Evolutionary conservation across 306 rosid species (phyloP), one percentile per base, ranked within the genome.

Genomic region (Sesbania bispinosa): DNA sequence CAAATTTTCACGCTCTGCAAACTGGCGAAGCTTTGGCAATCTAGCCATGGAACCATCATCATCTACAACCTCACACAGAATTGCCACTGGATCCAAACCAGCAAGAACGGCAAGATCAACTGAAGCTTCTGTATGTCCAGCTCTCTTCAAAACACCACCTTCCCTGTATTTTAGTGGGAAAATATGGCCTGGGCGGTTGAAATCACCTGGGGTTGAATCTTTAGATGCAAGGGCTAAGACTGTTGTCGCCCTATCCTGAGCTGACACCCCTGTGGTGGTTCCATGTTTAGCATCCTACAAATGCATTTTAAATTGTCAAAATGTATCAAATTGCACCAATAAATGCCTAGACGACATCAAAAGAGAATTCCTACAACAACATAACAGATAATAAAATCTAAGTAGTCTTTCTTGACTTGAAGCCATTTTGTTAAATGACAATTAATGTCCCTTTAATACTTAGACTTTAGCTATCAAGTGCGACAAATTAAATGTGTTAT

Each of bases 11-110:
- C 48, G 76, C 83, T 58, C 55, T 10, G 91, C 97, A 64, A 94
- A 91, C 68, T 86, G 62, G 19, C 91, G 93, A 85, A 94, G 99
- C 80, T 84, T 87, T 8, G 97, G 96, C 69, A 94, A 71, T 65
- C 99, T 87, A 69, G 99, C 99, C 99, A 94, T 91, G 80, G 97
- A 91, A 82, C 97, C 99, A 33, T 94, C 99, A 63, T 94, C 99
- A 79, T 94, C 99, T 20, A 94, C 99, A 76, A 94, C 74, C 83
- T 94, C 99, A 82, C 97, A 94, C 38, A 91, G 81, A 78, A 94
- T 83, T 62, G 85, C 90, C 14, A 77, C 90, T 1, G 99, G 96
- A 1, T 88, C 87, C 71, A 89, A 71, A 43, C 99, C 99, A 69
- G 99, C 97, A 60, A 91, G 87, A 52, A 89, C 16, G 1, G 95